Evolutionary conservation across 768 basidiomycete species (phyloP).

Genomic region (Lactarius hatsudake): DNA sequence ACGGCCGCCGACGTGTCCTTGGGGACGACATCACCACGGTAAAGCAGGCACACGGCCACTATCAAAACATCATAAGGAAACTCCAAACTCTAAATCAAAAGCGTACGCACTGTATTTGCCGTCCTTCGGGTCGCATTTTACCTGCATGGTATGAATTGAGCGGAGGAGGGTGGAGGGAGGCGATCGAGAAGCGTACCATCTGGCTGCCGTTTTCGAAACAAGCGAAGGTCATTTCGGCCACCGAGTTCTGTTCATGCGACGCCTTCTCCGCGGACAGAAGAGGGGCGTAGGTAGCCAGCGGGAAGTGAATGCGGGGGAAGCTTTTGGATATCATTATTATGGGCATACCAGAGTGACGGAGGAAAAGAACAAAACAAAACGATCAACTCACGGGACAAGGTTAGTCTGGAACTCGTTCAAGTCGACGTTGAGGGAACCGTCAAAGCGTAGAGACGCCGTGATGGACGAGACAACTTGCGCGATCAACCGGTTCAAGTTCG

Average conservation of each 20-base stretch:
- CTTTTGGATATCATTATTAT: constrained; percentile 37
- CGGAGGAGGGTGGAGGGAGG: constrained; percentile 6
- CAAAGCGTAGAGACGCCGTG: constrained; percentile 95
- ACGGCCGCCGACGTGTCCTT: constrained; percentile 95
- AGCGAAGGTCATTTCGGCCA: constrained; percentile 96
- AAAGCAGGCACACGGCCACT: constrained; percentile 92
- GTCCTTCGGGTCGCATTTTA: constrained; percentile 92
- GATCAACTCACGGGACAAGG: constrained; percentile 81
- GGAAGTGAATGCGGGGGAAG: constrained; percentile 99
- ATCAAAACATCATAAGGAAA: neutral
- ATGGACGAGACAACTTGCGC: constrained; percentile 98
- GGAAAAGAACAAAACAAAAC: neutral
- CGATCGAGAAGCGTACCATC: constrained; percentile 51
- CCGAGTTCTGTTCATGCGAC: constrained; percentile 94
- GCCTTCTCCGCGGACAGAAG: constrained; percentile 95
- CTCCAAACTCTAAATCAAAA: neutral
- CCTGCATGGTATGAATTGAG: constrained; percentile 29
- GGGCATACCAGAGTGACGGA: neutral
- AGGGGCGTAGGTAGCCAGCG: constrained; percentile 92
- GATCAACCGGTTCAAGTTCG: constrained; percentile 93
- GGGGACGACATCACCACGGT: constrained; percentile 95
- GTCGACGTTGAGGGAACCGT: constrained; percentile 96
- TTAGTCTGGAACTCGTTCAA: constrained; percentile 99
- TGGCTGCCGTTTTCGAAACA: constrained; percentile 97
- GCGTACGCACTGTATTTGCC: constrained; percentile 91